These are phyloP conservation scores for Dalbergia oliveri DNA, from an alignment of 306 rosid species.

Conservation along the genomic window DNA sequence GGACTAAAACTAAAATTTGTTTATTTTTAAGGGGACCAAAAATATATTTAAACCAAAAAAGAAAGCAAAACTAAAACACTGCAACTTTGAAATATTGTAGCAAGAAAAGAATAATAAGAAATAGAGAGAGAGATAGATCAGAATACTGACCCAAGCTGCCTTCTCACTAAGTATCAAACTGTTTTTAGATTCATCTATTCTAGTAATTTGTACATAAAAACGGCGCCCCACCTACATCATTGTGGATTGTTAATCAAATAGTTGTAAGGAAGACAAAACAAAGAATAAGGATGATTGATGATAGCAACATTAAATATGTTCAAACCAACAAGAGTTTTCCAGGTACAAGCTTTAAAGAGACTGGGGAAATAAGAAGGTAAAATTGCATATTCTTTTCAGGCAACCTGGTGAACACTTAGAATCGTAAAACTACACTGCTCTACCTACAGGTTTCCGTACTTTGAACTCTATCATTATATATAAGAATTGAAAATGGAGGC, in stretches of 20 bases:
- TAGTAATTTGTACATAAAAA: conserved; percentile 72
- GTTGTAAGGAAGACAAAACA: conserved; percentile 33
- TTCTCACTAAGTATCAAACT: conserved; percentile 82
- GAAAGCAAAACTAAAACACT: conserved; percentile 2
- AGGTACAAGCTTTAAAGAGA: not conserved
- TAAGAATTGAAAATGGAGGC: not conserved
- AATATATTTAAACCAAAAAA: too few relatives aligned
- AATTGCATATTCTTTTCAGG: not conserved
- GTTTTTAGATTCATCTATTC: conserved; percentile 79
- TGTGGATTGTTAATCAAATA: conserved; percentile 10
- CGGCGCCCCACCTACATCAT: conserved; percentile 78
- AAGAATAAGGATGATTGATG: not conserved
- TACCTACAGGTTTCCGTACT: not conserved
- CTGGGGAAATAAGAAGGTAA: conserved; percentile 6
- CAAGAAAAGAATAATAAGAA: conserved; percentile 30
- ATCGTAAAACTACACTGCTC: not conserved
- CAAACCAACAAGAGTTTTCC: not conserved
- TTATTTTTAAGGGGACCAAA: too few relatives aligned
- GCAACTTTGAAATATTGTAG: not conserved
- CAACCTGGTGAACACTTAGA: conserved; percentile 18
- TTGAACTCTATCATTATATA: conserved; percentile 10
- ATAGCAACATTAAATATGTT: not conserved
- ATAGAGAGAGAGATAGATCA: not conserved
- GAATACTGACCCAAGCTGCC: conserved; percentile 89
- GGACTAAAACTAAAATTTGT: too few relatives aligned